These are phyloP conservation scores for Trichoderma lentiforme DNA, from an alignment of 2,329 filamentous ascomycete genomes.

Conservation along the genomic window DNA sequence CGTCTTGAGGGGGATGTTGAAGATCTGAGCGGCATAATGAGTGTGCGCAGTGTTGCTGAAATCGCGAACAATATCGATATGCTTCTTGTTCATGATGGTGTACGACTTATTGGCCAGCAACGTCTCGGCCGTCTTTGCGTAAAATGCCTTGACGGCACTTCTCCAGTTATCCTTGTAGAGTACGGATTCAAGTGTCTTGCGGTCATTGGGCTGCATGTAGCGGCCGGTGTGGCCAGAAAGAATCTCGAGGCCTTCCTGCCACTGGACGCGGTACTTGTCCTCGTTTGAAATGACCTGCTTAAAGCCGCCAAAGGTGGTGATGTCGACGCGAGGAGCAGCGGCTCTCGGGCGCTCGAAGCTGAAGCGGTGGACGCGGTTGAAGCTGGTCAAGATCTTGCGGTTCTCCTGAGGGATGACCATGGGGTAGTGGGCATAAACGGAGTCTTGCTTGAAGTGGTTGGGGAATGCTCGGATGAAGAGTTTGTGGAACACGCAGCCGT, in stretches of 20 bases:
- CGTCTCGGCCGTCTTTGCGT: constrained; percentile 56
- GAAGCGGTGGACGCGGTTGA: constrained; percentile 67
- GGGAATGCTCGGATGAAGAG: constrained; percentile 77
- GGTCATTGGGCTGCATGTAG: constrained; percentile 26
- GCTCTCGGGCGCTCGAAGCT: constrained; percentile 61
- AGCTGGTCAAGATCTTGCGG: constrained; percentile 62
- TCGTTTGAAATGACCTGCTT: constrained; percentile 60
- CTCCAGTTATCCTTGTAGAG: constrained; percentile 62
- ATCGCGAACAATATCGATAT: constrained; percentile 69
- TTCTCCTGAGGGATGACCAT: constrained; percentile 70
- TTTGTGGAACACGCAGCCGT: constrained; percentile 84
- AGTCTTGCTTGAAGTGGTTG: constrained; percentile 72
- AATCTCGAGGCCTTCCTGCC: constrained; percentile 60
- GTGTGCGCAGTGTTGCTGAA: constrained; percentile 66
- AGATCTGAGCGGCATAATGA: constrained; percentile 59
- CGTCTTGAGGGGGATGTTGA: constrained; percentile 66
- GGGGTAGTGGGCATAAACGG: constrained; percentile 79
- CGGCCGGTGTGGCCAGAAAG: constrained; percentile 34
- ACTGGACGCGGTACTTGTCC: constrained; percentile 61
- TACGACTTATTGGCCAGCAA: constrained; percentile 65
- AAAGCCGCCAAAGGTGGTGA: constrained; percentile 60
- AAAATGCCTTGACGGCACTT: constrained; percentile 63
- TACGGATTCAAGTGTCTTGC: constrained; percentile 52
- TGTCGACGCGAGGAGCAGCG: constrained; percentile 49
- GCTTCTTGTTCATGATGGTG: constrained; percentile 50